A percentile compares a stretch with the other conserved stretches of the same genome.
These are phyloP conservation scores for Podaxis sp. DNA, from an alignment of 768 basidiomycete genomes.

Conservation along the genomic window DNA sequence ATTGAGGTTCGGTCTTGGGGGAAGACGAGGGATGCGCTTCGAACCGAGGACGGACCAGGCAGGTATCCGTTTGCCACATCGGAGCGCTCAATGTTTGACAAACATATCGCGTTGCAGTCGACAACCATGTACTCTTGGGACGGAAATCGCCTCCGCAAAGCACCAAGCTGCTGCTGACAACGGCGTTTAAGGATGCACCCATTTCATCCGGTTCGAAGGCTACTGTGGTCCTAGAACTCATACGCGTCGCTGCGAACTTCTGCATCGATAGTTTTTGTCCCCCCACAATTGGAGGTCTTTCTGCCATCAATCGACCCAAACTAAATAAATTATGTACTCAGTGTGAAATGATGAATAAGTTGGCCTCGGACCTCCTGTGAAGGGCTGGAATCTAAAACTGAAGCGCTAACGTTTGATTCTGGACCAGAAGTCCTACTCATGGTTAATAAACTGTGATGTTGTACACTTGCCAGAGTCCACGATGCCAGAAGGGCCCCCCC, in stretches of 20 bases:
- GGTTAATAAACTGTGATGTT: too few species aligned
- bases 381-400: too few species aligned
- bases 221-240: constrained; percentile 60
- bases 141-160: constrained; percentile 62
- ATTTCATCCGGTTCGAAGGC: constrained; percentile 47
- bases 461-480: too few species aligned
- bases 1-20: too few species aligned
- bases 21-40: constrained; percentile 33
- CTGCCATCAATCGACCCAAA: too few species aligned
- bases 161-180: constrained; percentile 58
- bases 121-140: constrained; percentile 71
- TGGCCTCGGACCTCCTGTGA: too few species aligned
- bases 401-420: too few species aligned
- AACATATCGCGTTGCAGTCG: constrained; percentile 43
- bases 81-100: neutral
- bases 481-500: too few species aligned
- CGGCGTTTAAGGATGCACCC: constrained; percentile 49
- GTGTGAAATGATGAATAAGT: too few species aligned
- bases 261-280: constrained; percentile 55
- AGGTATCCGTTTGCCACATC: constrained; percentile 11
- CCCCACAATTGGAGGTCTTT: too few species aligned
- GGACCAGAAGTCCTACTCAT: too few species aligned
- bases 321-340: too few species aligned
- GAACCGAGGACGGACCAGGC: constrained; percentile 56
- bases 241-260: constrained; percentile 79